These are phyloP conservation scores for Bolboschoenus planiculmis DNA, from an alignment of 176 grass and related monocot species.

Conservation along the genomic window DNA sequence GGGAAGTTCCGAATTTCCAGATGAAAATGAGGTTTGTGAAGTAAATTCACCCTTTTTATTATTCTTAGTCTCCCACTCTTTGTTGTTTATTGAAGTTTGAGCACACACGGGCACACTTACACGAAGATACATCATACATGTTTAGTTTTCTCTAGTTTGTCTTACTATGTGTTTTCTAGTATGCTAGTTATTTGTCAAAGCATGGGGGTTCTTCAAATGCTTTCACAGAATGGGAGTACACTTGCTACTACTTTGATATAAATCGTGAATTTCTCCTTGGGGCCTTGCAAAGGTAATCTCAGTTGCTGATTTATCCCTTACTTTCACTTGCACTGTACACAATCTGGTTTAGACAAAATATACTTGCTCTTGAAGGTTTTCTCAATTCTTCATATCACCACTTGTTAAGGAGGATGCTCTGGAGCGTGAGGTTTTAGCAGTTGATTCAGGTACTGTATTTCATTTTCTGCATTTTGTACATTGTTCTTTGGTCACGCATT, in stretches of 20 bases:
- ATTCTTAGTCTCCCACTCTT: neutral
- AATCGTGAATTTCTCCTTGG: slow-evolving; percentile 67
- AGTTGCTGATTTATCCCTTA: neutral
- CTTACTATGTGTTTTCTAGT: slow-evolving; percentile 44
- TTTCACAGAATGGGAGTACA: slow-evolving; percentile 92
- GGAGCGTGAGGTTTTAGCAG: slow-evolving; percentile 89
- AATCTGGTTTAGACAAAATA: slow-evolving; percentile 25
- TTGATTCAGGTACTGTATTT: slow-evolving; percentile 72
- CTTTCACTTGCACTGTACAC: slow-evolving; percentile 5
- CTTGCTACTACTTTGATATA: slow-evolving; percentile 91
- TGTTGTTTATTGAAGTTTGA: neutral
- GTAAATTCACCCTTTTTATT: neutral
- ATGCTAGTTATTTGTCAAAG: slow-evolving; percentile 90
- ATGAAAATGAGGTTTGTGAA: slow-evolving; percentile 91
- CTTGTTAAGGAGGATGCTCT: slow-evolving; percentile 90
- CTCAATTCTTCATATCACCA: slow-evolving; percentile 95
- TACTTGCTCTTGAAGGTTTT: slow-evolving; percentile 65
- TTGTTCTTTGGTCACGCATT: neutral
- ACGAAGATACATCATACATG: neutral
- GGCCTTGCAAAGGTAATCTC: slow-evolving; percentile 73
- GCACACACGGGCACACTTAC: neutral
- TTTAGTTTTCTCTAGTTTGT: neutral
- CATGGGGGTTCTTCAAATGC: slow-evolving; percentile 94
- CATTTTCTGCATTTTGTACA: slow-evolving; percentile 16
- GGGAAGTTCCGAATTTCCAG: slow-evolving; percentile 95